Percentiles rank a stretch among this genome's conserved stretches.
phyloP scores from a whole-genome alignment of 352 stramenopile genomes.

The Globisporangium orthogonon region DNA sequence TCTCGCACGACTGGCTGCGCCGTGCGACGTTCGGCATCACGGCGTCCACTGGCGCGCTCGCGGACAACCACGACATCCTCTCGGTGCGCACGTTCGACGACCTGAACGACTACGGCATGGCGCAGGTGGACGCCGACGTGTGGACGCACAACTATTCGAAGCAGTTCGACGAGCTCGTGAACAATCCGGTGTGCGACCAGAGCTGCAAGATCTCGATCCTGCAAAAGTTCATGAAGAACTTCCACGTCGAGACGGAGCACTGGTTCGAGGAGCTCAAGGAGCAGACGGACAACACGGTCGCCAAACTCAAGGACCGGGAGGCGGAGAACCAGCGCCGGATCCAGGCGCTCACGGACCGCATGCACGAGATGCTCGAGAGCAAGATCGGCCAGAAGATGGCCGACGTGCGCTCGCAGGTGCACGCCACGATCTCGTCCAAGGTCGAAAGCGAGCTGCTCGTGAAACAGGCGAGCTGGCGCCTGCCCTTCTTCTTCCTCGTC shows the following conservation, averaged over 20 bases:
- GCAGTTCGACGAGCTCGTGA: conserved; percentile 60
- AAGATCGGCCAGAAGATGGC: conserved; percentile 71
- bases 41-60: conserved; percentile 66
- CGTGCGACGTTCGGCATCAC: conserved; percentile 62
- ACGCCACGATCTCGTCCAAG: conserved; percentile 61
- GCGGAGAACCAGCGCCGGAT: conserved; percentile 68
- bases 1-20: conserved; percentile 60
- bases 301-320: conserved; percentile 72
- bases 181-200: conserved; percentile 55
- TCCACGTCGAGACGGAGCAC: conserved; percentile 78
- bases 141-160: conserved; percentile 85
- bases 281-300: conserved; percentile 65
- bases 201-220: conserved; percentile 79
- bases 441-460: conserved; percentile 65
- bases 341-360: conserved; percentile 55
- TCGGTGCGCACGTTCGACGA: conserved; percentile 60
- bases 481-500: conserved; percentile 78
- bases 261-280: conserved; percentile 81
- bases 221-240: conserved; percentile 77
- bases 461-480: conserved; percentile 57
- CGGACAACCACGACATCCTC: conserved; percentile 82
- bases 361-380: conserved; percentile 63
- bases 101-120: conserved; percentile 44
- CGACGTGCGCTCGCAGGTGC: conserved; percentile 49
- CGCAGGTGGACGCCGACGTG: conserved; percentile 54